These are phyloP conservation scores for Nymphaea thermarum DNA, from an alignment of 164 flowering plant species.

Conservation along the genomic window DNA sequence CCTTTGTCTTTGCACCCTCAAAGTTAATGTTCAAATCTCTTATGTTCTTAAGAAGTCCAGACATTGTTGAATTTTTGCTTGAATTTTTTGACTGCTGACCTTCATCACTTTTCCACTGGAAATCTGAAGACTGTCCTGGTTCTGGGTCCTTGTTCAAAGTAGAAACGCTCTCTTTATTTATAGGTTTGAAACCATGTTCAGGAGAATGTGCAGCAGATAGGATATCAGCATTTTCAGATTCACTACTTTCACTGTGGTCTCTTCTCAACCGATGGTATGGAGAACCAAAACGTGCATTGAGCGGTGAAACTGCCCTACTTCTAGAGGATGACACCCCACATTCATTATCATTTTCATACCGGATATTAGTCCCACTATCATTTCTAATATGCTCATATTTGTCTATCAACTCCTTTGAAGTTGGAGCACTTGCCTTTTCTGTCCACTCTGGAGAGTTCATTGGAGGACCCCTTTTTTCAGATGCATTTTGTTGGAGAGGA, in stretches of 20 bases:
- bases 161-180: neutral
- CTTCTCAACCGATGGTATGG: conserved; percentile 27
- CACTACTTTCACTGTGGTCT: neutral
- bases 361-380: neutral
- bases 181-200: neutral
- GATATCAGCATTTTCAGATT: neutral
- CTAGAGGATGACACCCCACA: neutral
- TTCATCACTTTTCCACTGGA: conserved; percentile 9
- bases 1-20: conserved; percentile 23
- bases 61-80: conserved; percentile 30
- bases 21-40: conserved; percentile 26
- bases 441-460: conserved; percentile 6
- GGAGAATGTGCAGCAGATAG: no score
- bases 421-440: neutral
- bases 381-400: neutral
- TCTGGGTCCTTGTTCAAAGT: conserved; percentile 11
- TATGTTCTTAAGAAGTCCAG: conserved; percentile 31
- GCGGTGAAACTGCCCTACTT: conserved; percentile 26
- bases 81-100: conserved; percentile 9
- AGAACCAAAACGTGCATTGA: conserved; percentile 75
- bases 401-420: neutral
- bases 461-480: conserved; percentile 7
- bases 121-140: conserved; percentile 25
- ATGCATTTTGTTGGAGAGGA: conserved; percentile 3
- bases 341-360: neutral